Conservation (phyloP, 2,329 filamentous ascomycete genomes). For the Colletotrichum sp. region DNA sequence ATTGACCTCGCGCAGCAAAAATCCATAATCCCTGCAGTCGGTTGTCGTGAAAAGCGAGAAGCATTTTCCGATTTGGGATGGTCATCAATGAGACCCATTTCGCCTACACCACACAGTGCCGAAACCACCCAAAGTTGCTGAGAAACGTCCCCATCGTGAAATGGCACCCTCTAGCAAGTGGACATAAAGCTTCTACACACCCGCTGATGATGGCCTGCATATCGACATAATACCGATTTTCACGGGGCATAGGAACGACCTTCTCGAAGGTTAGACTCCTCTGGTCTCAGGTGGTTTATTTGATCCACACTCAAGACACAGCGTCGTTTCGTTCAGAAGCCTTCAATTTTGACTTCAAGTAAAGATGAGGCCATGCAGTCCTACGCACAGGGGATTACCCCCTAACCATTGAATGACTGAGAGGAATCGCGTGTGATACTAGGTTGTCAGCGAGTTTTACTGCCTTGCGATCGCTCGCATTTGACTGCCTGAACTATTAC, state of each 20-base stretch:
- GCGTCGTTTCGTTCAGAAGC: neutral
- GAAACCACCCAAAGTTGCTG: neutral
- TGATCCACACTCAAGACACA: neutral
- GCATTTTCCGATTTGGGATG: neutral
- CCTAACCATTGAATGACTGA: accelerated
- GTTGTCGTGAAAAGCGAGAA: neutral
- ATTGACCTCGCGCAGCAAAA: neutral
- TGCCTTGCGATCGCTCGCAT: neutral
- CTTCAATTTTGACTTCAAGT: neutral
- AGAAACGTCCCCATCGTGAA: neutral
- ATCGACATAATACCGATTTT: neutral
- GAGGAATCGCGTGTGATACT: neutral
- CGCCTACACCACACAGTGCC: accelerated
- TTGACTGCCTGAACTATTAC: neutral
- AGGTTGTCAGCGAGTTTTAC: neutral
- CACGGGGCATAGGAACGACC: neutral
- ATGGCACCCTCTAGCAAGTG: neutral
- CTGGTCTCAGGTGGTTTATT: neutral
- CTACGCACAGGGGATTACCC: neutral
- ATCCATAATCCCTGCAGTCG: neutral
- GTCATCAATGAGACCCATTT: neutral
- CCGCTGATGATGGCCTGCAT: neutral
- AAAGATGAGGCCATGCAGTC: neutral
- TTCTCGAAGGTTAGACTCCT: neutral
- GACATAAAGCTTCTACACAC: neutral